Percentiles rank a stretch among this genome's conserved stretches.
Conservation (phyloP, 2,329 filamentous ascomycete species). For the Rhinocladiella similis region DNA sequence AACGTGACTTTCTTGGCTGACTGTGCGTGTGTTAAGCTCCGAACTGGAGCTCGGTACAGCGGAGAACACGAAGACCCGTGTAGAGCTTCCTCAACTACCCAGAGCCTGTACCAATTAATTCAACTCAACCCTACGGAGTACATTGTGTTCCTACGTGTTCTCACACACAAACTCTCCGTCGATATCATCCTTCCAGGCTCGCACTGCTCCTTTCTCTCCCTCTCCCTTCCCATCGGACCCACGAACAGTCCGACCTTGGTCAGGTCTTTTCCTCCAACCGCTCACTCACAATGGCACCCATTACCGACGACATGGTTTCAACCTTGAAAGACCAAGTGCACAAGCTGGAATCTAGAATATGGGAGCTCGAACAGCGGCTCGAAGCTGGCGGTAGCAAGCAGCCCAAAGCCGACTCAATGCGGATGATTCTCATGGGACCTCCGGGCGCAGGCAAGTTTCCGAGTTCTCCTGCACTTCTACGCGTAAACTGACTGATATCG, state of each 20-base stretch:
- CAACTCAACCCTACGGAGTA: neutral
- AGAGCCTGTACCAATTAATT: neutral
- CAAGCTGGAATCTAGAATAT: conserved; percentile 81
- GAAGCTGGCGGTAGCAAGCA: conserved; percentile 49
- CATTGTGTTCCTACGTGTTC: neutral
- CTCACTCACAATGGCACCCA: conserved; percentile 72
- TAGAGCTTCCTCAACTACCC: neutral
- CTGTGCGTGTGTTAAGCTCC: neutral
- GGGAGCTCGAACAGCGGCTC: conserved; percentile 77
- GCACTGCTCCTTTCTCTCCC: conserved; percentile 26
- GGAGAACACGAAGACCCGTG: conserved; percentile 2
- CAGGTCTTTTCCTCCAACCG: conserved; percentile 27
- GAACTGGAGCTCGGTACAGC: conserved; percentile 10
- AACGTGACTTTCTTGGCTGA: neutral
- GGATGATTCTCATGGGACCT: conserved; percentile 97
- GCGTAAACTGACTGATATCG: conserved; percentile 25
- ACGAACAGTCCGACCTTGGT: conserved; percentile 26
- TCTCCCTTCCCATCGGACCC: conserved; percentile 30
- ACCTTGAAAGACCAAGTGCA: conserved; percentile 81
- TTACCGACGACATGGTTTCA: conserved; percentile 77
- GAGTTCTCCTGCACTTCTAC: conserved; percentile 13
- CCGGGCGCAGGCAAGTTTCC: conserved; percentile 82
- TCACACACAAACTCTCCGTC: neutral
- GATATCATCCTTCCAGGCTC: conserved; percentile 11
- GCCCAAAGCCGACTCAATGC: conserved; percentile 65